Base-by-base conservation (phyloP, 495 filamentous ascomycete genomes). In the Penicillium taxi region DNA sequence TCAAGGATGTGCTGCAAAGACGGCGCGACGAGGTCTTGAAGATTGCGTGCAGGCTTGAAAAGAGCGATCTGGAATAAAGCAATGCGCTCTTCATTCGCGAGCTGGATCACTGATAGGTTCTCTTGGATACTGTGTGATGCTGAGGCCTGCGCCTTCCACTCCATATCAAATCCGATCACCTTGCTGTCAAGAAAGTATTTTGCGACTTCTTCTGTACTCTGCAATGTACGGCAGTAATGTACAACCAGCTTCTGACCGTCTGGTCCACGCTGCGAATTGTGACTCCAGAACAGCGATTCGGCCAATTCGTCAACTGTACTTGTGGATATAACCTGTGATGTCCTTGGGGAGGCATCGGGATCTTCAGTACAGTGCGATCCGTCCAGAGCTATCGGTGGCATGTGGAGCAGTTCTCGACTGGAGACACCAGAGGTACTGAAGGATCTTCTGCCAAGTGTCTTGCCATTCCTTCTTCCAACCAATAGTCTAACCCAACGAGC, bases 91-190 rank as follows among this genome's bases (percentile, higher is more conserved):
- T 81, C 70, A 40, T 78, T 85, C 6, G 87, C 87, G 13, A 95
- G 40, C 56, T 95, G 88, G 25, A 94, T 78, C 15, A 93, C 53
- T 0, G 80, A 83, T 3, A 90, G 71, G 41, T 90, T 86, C 26
- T 65, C 63, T 40, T 75, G 77, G 25, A 74, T 58, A 7, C 70
- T 67, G 28, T 68, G 52, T 35, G 41, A 45, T 32, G 47, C 54
- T 9, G 42, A 58, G 12, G 73, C 60, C n/a, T 73, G 58, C 13
- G 72, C 42, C 42, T 69, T 61, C 88, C 88, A 95, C 62, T 95
- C 88, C 47, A 95, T 69, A 52, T 95, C 88, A 43, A 94, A 86
- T 6, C 86, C 84, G 24, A 94, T 53, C 7, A 94, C 55, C 36
- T 75, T 67, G 47, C 89, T 75, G 9, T 75, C 39, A 25, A 80